These are phyloP conservation scores for Plasmodium chabaudi DNA, from an alignment of 169 alveolate species.

Conservation along the genomic window DNA sequence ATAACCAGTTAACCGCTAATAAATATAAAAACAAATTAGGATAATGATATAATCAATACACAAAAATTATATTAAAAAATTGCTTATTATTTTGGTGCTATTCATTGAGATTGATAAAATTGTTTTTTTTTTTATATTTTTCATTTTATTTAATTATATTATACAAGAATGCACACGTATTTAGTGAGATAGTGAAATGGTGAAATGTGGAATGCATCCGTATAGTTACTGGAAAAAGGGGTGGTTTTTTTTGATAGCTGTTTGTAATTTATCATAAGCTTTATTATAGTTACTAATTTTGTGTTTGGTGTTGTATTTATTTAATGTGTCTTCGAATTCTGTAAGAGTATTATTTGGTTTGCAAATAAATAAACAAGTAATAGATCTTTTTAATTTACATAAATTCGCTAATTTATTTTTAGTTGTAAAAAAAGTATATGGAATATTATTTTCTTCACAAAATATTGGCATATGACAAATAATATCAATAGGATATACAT, in stretches of 20 bases:
- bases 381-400: conserved; percentile 96
- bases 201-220: no score
- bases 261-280: conserved; percentile 78
- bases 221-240: conserved; percentile 75
- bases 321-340: conserved; percentile 43
- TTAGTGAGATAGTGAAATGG: no score
- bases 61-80: no score
- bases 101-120: no score
- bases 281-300: conserved; percentile 78
- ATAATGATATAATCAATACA: no score
- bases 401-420: conserved; percentile 94
- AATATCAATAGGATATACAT: conserved; percentile 96
- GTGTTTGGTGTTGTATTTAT: conserved; percentile 25
- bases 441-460: conserved; percentile 94
- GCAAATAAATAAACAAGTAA: conserved; percentile 92
- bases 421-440: conserved; percentile 94
- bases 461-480: conserved; percentile 95
- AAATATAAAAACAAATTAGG: no score
- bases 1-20: no score
- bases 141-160: no score
- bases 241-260: conserved; percentile 76
- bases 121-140: no score
- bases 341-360: conserved; percentile 82
- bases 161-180: no score
- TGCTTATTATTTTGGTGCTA: no score